phyloP scores from a whole-genome alignment of 139 green algal species.

The Tetradesmus obliquus region DNA sequence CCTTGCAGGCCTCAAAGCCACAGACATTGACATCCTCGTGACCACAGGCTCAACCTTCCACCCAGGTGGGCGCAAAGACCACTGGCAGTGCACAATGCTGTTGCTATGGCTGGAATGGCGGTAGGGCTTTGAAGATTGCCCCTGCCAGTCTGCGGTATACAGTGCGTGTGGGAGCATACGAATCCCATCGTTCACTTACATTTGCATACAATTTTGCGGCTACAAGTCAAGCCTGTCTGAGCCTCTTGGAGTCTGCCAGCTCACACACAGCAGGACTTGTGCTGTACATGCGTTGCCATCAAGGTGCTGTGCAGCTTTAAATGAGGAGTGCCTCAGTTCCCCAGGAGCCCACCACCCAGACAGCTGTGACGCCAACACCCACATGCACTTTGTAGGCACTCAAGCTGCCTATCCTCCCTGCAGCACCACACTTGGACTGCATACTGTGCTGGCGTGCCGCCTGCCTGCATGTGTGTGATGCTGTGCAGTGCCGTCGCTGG shows the following conservation, averaged over 20 bases:
- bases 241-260: background rate
- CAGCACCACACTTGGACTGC: background rate
- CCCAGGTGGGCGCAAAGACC: slow-evolving; percentile 8
- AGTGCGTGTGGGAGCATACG: too few species aligned
- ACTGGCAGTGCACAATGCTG: background rate
- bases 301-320: too few species aligned
- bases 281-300: background rate
- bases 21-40: slow-evolving; percentile 48
- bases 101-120: too few species aligned
- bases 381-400: background rate
- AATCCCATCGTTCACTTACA: background rate
- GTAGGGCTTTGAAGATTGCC: too few species aligned
- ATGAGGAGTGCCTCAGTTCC: too few species aligned
- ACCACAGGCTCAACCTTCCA: slow-evolving; percentile 67
- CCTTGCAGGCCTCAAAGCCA: background rate
- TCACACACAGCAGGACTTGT: background rate
- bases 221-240: background rate
- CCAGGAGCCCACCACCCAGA: background rate
- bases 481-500: slow-evolving; percentile 62
- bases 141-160: too few species aligned
- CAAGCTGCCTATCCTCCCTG: background rate
- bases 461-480: background rate
- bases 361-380: background rate
- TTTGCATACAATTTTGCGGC: background rate
- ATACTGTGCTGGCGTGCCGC: background rate